Percentiles rank a stretch among this genome's conserved stretches.
phyloP scores from a whole-genome alignment of 495 filamentous ascomycete species.

The Penicillium tannophilum region DNA sequence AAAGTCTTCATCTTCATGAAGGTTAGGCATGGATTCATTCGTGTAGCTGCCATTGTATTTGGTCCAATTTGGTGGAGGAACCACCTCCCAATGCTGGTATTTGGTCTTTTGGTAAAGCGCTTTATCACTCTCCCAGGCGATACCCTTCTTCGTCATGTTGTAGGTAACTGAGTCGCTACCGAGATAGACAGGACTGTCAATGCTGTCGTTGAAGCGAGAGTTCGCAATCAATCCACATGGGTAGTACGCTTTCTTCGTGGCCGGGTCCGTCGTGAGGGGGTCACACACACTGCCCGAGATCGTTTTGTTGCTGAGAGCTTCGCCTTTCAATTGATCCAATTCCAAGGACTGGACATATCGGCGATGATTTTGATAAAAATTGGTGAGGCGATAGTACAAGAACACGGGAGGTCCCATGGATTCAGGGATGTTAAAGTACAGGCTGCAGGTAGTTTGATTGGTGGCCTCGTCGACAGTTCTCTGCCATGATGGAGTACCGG shows the following conservation, averaged over 20 bases:
- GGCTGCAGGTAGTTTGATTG: constrained; percentile 54
- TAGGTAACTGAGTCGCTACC: constrained; percentile 48
- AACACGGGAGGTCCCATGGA: constrained; percentile 76
- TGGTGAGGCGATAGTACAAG: constrained; percentile 92
- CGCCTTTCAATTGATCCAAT: constrained; percentile 77
- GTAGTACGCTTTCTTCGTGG: constrained; percentile 72
- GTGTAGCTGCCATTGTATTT: constrained; percentile 57
- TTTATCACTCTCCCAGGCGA: constrained; percentile 83
- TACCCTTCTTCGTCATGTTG: constrained; percentile 73
- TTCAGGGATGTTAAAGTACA: constrained; percentile 79
- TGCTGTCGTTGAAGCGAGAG: constrained; percentile 96
- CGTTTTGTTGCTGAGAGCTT: constrained; percentile 57
- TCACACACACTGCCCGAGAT: constrained; percentile 73
- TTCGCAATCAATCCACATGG: constrained; percentile 97
- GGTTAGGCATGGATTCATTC: constrained; percentile 55
- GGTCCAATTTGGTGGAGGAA: constrained; percentile 86
- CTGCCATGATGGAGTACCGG: constrained; percentile 29
- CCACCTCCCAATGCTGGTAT: constrained; percentile 64
- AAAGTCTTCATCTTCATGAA: constrained; percentile 76
- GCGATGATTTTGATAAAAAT: constrained; percentile 99
- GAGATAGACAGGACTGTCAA: constrained; percentile 59
- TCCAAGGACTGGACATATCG: constrained; percentile 92
- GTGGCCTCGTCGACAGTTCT: constrained; percentile 18
- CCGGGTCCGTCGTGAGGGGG: constrained; percentile 62
- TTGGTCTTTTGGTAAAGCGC: constrained; percentile 71